A percentile compares a stretch with the other conserved stretches of the same genome.
These are phyloP conservation scores for Hypsizygus ulmarius DNA, from an alignment of 1,284 basidiomycete species.

Conservation along the genomic window DNA sequence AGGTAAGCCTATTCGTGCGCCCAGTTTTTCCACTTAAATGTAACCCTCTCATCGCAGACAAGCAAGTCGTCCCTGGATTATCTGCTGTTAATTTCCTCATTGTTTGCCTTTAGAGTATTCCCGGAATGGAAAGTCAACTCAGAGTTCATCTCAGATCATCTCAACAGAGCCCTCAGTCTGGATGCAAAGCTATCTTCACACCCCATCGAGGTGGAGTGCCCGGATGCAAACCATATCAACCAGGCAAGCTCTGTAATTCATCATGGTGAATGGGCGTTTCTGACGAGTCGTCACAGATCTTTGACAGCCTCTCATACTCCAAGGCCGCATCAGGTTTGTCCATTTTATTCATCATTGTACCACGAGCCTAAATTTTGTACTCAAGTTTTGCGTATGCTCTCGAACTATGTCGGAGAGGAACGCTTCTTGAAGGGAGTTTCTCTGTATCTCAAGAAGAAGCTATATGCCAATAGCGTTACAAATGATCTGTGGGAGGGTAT, in stretches of 20 bases:
- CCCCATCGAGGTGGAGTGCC: conserved; percentile 91
- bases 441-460: conserved; percentile 83
- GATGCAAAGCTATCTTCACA: conserved; percentile 93
- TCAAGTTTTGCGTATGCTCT: conserved; percentile 89
- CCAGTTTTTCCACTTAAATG: conserved; percentile 1
- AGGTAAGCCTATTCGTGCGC: conserved; percentile 43
- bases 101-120: conserved; percentile 52
- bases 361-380: conserved; percentile 8
- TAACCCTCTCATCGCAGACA: conserved; percentile 35
- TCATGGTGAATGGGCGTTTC: not conserved
- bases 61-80: conserved; percentile 29
- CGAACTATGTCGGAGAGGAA: conserved; percentile 87
- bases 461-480: conserved; percentile 84
- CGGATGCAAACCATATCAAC: conserved; percentile 84
- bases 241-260: conserved; percentile 43
- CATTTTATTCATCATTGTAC: not conserved
- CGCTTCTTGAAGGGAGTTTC: conserved; percentile 86
- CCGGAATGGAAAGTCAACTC: conserved; percentile 78
- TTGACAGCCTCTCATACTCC: conserved; percentile 82
- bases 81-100: conserved; percentile 3
- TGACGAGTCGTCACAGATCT: conserved; percentile 55
- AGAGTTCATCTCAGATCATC: conserved; percentile 62
- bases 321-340: conserved; percentile 77
- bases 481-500: conserved; percentile 92
- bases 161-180: conserved; percentile 69